A percentile compares a stretch with the other conserved stretches of the same genome.
Evolutionary conservation across 306 rosid species (phyloP).

Genomic region (Rubus idaeus): DNA sequence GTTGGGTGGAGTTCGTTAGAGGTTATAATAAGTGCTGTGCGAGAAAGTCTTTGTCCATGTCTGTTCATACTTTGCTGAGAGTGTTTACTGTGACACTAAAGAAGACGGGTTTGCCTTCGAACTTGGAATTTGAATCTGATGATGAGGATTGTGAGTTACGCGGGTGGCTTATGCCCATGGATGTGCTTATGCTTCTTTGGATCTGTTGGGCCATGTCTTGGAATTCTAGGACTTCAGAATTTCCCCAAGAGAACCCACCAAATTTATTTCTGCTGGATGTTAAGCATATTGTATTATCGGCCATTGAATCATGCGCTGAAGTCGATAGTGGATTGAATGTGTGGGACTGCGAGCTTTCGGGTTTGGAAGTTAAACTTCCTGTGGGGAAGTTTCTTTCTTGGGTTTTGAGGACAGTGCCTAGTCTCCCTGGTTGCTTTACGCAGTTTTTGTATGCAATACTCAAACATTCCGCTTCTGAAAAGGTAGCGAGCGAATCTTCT

Average conservation of each 20-base stretch:
- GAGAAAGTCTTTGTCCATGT: conserved; percentile 56
- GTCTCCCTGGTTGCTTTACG: conserved; percentile 64
- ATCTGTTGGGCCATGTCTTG: conserved; percentile 77
- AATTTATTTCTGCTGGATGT: conserved; percentile 55
- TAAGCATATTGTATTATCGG: conserved; percentile 61
- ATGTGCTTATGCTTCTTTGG: conserved; percentile 62
- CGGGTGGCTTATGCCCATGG: conserved; percentile 54
- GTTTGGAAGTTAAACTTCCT: conserved; percentile 62
- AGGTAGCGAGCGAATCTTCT: conserved; percentile 46
- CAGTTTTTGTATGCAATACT: conserved; percentile 62
- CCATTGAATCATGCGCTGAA: conserved; percentile 48
- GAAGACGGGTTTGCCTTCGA: conserved; percentile 35
- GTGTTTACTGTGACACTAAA: conserved; percentile 33
- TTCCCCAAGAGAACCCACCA: conserved; percentile 24
- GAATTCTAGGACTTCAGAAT: conserved; percentile 44
- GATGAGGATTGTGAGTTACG: conserved; percentile 64
- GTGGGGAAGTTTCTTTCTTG: conserved; percentile 69
- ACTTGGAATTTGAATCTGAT: conserved; percentile 58
- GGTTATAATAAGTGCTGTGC: conserved; percentile 78
- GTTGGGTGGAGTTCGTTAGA: conserved; percentile 70
- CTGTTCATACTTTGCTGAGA: conserved; percentile 50
- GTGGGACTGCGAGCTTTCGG: conserved; percentile 56
- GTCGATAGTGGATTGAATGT: conserved; percentile 42
- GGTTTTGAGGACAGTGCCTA: conserved; percentile 63
- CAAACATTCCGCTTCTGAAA: conserved; percentile 31